Evolutionary conservation across 768 basidiomycete genomes (phyloP), one percentile per base, ranked within the genome.

Genomic region (Piloderma croceum): DNA sequence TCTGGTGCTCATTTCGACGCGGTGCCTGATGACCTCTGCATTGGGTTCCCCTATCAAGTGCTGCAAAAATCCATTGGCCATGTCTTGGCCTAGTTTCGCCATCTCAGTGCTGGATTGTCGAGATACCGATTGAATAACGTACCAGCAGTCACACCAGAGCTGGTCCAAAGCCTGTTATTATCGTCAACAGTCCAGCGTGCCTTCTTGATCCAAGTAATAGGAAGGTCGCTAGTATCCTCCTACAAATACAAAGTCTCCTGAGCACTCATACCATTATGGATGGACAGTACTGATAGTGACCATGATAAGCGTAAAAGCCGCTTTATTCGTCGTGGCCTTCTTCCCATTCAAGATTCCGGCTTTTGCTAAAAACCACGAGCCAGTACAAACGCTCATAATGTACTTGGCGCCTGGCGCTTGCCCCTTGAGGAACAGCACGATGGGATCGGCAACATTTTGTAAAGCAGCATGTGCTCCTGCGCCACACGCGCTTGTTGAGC

Each of bases 301-400:
- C 20, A 42, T 53, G 42, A 38, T 45, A 29, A 42, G 7, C 34
- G 31, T 41, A 39, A 53, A 49, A 21, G 44, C 53, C 4, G 50
- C 41, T 45, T 67, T 67, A 47, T 63, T 64, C 17, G 63, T 64
- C 17, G 64, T 67, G 3, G 64, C 64, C 10, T 51, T 40, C 29
- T 52, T 54, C 1, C 63, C 63, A 7, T 56, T 44, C 5, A 65
- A 46, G 2, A 61, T 43, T 2, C 63, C 64, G 2, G 61, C 53
- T 5, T 47, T 43, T 4, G 64, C 62, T 3, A 65, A 51, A 24
- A 59, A 39, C 38, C 52, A 47, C 3, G 57, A 45, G 7, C 61
- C 62, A 20, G 44, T 54, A 45, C 64, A 64, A 6, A 65, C 61
- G 27, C 53, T 50, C 9, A 63, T 35, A 27, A 64, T 47, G 46